phyloP scores from a whole-genome alignment of 2,329 filamentous ascomycete species.

The Leptoxyphium fumago region DNA sequence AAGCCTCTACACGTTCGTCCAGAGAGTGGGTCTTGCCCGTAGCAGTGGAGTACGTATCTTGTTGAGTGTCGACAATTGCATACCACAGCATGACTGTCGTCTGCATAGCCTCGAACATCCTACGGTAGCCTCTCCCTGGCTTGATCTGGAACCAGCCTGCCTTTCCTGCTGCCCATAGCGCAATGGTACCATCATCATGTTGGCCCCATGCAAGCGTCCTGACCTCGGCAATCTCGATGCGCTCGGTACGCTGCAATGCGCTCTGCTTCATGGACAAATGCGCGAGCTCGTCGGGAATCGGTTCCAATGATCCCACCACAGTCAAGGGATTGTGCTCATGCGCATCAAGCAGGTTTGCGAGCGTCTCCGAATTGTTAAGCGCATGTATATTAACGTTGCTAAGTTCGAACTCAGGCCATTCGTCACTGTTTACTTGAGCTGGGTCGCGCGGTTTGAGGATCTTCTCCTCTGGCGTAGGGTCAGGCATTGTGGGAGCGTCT shows the following conservation, averaged over 20 bases:
- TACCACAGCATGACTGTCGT: constrained; percentile 52
- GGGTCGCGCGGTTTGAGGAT: constrained; percentile 28
- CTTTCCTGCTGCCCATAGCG: constrained; percentile 51
- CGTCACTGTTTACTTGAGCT: constrained; percentile 26
- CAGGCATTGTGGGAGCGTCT: background rate
- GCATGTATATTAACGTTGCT: constrained; percentile 41
- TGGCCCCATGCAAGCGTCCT: constrained; percentile 33
- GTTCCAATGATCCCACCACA: constrained; percentile 44
- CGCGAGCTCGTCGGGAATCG: constrained; percentile 29
- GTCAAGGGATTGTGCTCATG: constrained; percentile 45
- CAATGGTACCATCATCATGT: constrained; percentile 40
- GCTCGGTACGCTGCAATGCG: constrained; percentile 4
- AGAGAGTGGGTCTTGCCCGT: constrained; percentile 20
- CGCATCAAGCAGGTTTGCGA: constrained; percentile 43
- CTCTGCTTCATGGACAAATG: constrained; percentile 9
- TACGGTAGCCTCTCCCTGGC: constrained; percentile 42
- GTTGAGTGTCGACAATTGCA: constrained; percentile 44
- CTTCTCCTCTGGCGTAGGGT: constrained; percentile 10
- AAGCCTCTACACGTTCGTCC: constrained; percentile 13
- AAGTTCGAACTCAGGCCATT: constrained; percentile 50
- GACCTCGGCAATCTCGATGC: constrained; percentile 42
- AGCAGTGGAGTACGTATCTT: constrained; percentile 6
- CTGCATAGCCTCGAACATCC: constrained; percentile 44
- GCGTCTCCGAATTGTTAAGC: constrained; percentile 12
- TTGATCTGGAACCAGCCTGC: constrained; percentile 56